Percentiles rank a stretch among this genome's conserved stretches.
Evolutionary conservation across 768 basidiomycete species (phyloP).

Genomic region (Termitomyces eurrhizus): DNA sequence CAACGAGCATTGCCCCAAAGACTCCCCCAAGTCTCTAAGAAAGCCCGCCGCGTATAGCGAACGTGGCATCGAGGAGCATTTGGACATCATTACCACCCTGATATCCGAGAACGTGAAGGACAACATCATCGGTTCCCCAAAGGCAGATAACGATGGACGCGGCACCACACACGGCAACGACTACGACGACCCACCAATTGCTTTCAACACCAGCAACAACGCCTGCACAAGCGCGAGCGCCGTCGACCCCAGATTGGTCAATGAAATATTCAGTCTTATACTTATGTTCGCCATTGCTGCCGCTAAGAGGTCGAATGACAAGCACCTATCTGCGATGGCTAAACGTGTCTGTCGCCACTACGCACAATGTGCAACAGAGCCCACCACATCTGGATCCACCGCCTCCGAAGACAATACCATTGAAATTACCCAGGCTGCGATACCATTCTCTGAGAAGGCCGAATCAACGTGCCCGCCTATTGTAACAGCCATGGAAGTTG

Average conservation of each 20-base stretch:
- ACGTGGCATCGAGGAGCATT: background rate
- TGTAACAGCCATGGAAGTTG: too few species aligned
- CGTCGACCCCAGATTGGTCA: background rate
- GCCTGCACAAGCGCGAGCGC: background rate
- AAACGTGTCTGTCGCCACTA: background rate
- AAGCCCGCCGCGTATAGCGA: background rate
- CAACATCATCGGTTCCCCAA: too few species aligned
- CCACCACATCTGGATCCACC: too few species aligned
- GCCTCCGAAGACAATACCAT: too few species aligned
- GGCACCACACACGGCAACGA: background rate
- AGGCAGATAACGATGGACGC: background rate
- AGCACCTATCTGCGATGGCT: background rate
- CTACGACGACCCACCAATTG: background rate
- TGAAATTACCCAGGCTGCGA: too few species aligned
- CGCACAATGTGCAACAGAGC: too few species aligned
- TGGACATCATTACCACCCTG: background rate
- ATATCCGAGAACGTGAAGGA: background rate
- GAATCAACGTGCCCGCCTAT: too few species aligned
- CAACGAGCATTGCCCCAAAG: background rate
- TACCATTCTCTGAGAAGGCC: too few species aligned
- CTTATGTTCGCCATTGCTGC: background rate
- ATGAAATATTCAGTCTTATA: background rate
- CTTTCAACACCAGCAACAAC: background rate
- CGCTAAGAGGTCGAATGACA: background rate
- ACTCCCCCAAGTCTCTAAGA: background rate